Base-by-base conservation (phyloP, 192 early-diverging fungal genomes). In the Allomyces arbusculus region DNA sequence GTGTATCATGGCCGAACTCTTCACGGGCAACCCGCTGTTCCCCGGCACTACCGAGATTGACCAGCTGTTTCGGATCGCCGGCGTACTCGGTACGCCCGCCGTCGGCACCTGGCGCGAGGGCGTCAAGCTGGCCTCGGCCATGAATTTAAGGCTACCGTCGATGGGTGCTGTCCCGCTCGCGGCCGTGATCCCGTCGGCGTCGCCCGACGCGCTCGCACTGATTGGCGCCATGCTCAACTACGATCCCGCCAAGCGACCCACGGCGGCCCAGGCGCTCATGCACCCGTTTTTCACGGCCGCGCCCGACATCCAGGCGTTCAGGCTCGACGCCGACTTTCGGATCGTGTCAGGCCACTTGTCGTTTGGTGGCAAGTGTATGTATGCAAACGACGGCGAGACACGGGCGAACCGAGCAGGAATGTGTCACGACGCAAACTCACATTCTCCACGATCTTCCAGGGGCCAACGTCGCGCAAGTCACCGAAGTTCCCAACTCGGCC, bases 31-130 rank as follows among this genome's bases (percentile, higher is more conserved):
- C 3, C 94, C 96, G 23, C 71, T 99, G 64, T 99, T 99, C 70
- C 96, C 95, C 0, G 96, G 96, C 5, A 78, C 76, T 26, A 88
- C 86, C 45, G 94, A 99, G 76, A 81, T 97, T 61, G 96, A 99
- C 74, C 89, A 99, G 73, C 71, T 98, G 22, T 86, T 76, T 63
- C 81, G 88, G 65, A 94, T 98, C 40, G 90, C 88, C 62, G 74
- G 79, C 24, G 76, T 96, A 10, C 77, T 90, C 16, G 95, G 95
- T 11, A 83, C 78, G 23, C 95, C 94, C 1, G 23, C 65, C 23
- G 58, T 68, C 75, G 25, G 65, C 69, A 23, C 68, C 64, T 2
- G 69, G 50, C 50, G 50, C 50, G 50, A 58, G 3, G 63, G 55
- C 9, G 14, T 24, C 6, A 2, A n/a, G 28, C 3, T 62, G 12